A percentile compares a stretch with the other conserved stretches of the same genome.
These are phyloP conservation scores for Paspalum notatum DNA, from an alignment of 176 grass and related monocot genomes.

Conservation along the genomic window DNA sequence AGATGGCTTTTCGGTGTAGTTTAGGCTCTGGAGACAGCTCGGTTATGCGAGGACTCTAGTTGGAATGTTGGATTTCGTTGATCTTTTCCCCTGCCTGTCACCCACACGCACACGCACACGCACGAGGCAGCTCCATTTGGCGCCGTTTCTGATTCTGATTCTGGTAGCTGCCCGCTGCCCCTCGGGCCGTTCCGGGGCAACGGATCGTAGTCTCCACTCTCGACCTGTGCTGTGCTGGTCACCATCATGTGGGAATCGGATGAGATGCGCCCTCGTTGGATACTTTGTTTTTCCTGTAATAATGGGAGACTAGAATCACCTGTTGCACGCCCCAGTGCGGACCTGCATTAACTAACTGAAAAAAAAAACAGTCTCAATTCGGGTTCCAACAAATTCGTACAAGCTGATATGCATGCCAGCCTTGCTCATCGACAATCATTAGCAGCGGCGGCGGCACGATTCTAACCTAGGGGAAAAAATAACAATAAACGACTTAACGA, in stretches of 20 bases:
- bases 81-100: conserved; percentile 16
- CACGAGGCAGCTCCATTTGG: conserved; percentile 66
- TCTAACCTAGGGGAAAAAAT: no score
- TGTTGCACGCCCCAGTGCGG: background rate
- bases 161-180: conserved; percentile 25
- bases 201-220: conserved; percentile 16
- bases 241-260: conserved; percentile 48
- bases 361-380: background rate
- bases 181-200: conserved; percentile 17
- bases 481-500: no score
- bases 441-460: background rate
- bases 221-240: conserved; percentile 22
- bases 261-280: conserved; percentile 35
- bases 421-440: background rate
- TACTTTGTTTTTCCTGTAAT: background rate
- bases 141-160: conserved; percentile 36
- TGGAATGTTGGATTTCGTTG: conserved; percentile 44
- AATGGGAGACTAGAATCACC: conserved; percentile 3
- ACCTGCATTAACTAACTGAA: background rate
- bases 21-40: conserved; percentile 67
- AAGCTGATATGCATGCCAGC: background rate
- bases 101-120: conserved; percentile 25
- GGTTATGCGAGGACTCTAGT: conserved; percentile 63
- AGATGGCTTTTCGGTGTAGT: background rate
- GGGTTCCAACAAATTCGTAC: no score